Evolutionary conservation across 306 rosid genomes (phyloP), one percentile per base, ranked within the genome.

Genomic region (Canavalia gladiata): DNA sequence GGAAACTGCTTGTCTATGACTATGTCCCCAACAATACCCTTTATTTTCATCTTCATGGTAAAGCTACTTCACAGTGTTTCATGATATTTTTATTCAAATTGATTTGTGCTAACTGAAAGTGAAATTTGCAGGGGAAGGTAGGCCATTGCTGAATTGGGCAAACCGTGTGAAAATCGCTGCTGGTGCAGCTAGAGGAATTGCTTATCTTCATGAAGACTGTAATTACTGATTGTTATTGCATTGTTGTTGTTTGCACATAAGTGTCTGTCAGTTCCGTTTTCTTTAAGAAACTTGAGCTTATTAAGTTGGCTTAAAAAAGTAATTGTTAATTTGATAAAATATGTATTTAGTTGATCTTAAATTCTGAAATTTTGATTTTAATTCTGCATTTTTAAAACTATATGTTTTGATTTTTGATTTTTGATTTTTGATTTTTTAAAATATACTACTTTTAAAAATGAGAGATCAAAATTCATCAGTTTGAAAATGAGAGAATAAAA

Each of bases 1-100:
- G 82, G 76, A 89, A 90, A 68, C 39, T 68, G 1, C 74, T 68
- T 68, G 56, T 68, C 28, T 68, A 45, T 68, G 74, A 68, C 25
- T 91, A 82, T 54, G 89, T 89, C 47, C 87, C 91, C 64, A 91
- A 91, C 67, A 77, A 86, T 58, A 84, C 82, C 81, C 90, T 91
- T 71, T 74, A 89, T 85, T 83, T 82, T 75, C 92, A 91, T 87
- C 91, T 91, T 75, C 95, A 91, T 18, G 72, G 72, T 67, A 67
- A 43, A 4, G 54, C 52, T 18, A 41, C 13, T 65, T 66, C 35
- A 41, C 6, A 42, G 52, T 8, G 18, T 67, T 67, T 43, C 33
- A 43, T 42, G 8, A 42, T n/a, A 66, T 42, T 25, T 25, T 67
- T n/a, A 8, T 25, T 42, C 4, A 67, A 25, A 42, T 42, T 67